Percentiles rank a stretch among this genome's conserved stretches.
Conservation (phyloP, 768 basidiomycete genomes). For the Pleurotus citrinopileatus region DNA sequence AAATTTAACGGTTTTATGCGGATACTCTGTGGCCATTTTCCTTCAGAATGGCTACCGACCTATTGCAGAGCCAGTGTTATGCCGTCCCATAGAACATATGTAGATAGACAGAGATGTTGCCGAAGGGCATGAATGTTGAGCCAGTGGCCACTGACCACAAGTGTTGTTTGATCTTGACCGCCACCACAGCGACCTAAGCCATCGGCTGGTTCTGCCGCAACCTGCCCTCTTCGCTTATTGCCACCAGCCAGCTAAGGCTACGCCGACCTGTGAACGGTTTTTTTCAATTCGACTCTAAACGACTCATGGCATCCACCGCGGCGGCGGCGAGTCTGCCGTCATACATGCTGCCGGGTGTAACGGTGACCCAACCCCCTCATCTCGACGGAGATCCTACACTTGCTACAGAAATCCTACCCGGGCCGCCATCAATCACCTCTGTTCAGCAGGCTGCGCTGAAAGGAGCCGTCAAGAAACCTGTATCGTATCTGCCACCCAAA, state of each 20-base stretch:
- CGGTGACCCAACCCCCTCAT: constrained; percentile 74
- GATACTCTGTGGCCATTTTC: no score
- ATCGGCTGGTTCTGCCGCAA: background rate
- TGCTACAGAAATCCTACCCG: constrained; percentile 89
- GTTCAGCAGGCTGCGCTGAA: constrained; percentile 69
- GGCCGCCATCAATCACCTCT: constrained; percentile 74
- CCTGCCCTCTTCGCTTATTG: background rate
- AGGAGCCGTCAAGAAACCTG: constrained; percentile 79
- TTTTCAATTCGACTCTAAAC: background rate
- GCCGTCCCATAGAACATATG: background rate
- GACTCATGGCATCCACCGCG: constrained; percentile 70
- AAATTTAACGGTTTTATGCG: no score
- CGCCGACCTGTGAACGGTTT: background rate
- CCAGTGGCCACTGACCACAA: background rate
- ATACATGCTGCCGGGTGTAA: constrained; percentile 71
- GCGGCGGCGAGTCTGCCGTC: constrained; percentile 62
- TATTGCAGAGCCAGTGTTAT: no score
- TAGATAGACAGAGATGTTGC: constrained; percentile 7
- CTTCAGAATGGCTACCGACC: no score
- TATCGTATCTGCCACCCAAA: constrained; percentile 78
- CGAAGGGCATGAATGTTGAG: constrained; percentile 9
- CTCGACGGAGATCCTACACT: constrained; percentile 79
- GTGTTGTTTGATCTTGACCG: constrained; percentile 8
- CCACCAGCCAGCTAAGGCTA: background rate
- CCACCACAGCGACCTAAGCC: constrained; percentile 9